phyloP scores from a whole-genome alignment of 2,329 filamentous ascomycete species.

The Endoconidiophora laricicola region DNA sequence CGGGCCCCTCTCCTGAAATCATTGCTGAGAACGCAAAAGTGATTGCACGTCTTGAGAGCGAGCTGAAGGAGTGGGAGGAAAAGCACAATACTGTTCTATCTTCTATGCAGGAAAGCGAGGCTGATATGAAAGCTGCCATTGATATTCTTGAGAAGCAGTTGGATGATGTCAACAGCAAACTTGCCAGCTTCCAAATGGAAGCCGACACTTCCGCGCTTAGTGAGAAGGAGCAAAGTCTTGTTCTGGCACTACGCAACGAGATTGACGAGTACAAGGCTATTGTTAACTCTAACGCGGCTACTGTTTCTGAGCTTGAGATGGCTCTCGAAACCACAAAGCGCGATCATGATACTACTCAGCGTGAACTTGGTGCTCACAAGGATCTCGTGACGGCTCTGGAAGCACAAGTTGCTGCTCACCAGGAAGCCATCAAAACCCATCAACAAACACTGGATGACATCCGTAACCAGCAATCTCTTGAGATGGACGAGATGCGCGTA shows the following conservation, averaged over 20 bases:
- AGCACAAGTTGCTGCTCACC: constrained; percentile 42
- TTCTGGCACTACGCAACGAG: constrained; percentile 50
- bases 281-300: constrained; percentile 49
- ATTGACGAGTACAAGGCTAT: constrained; percentile 68
- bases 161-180: constrained; percentile 34
- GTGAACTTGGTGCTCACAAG: constrained; percentile 32
- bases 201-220: constrained; percentile 26
- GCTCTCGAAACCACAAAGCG: constrained; percentile 46
- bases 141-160: constrained; percentile 50
- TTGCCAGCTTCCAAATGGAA: constrained; percentile 27
- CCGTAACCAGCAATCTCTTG: constrained; percentile 31
- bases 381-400: constrained; percentile 36
- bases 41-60: constrained; percentile 49
- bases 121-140: constrained; percentile 55
- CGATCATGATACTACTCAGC: constrained; percentile 25
- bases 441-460: constrained; percentile 34
- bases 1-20: constrained; percentile 6
- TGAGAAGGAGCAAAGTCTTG: constrained; percentile 40
- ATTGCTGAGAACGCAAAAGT: constrained; percentile 9
- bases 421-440: constrained; percentile 37
- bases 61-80: constrained; percentile 56
- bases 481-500: constrained; percentile 31
- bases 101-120: constrained; percentile 56
- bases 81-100: constrained; percentile 59
- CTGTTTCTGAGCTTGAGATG: constrained; percentile 58